Evolutionary conservation across 2,329 filamentous ascomycete genomes (phyloP).

Genomic region (Sporothrix phasma): DNA sequence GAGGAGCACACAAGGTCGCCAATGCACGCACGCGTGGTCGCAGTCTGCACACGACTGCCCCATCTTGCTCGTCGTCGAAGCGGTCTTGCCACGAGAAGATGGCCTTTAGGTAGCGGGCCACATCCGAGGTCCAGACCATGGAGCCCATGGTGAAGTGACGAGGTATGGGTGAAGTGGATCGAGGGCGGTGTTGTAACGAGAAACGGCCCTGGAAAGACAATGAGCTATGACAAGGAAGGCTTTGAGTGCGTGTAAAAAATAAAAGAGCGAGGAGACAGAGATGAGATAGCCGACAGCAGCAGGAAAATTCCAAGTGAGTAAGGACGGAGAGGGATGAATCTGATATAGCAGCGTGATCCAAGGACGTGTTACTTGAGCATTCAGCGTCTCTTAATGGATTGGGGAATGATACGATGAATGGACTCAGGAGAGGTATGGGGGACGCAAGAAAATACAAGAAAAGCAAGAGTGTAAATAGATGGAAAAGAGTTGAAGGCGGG

Average conservation of each 20-base stretch:
- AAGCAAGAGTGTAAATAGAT: too few relatives aligned
- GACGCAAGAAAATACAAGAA: neutral
- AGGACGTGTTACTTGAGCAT: neutral
- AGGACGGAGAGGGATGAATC: neutral
- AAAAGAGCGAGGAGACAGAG: neutral
- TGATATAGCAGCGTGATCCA: neutral
- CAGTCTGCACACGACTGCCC: neutral
- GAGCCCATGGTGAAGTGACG: conserved; percentile 22
- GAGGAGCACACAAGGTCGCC: conserved; percentile 32
- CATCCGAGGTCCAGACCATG: conserved; percentile 31
- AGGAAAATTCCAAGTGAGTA: neutral
- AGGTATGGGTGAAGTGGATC: neutral
- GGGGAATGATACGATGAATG: neutral
- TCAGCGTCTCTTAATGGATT: neutral
- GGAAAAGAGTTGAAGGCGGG: neutral
- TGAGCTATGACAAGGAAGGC: neutral
- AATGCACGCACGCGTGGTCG: conserved; percentile 19
- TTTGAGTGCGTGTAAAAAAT: neutral
- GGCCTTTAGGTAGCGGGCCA: conserved; percentile 32
- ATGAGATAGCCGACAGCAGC: neutral
- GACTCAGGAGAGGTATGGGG: neutral
- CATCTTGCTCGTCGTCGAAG: conserved; percentile 20
- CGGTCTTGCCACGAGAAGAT: conserved; percentile 32
- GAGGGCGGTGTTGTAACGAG: neutral
- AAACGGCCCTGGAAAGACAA: neutral